Evolutionary conservation across 805 yeast genomes (phyloP).

Genomic region (Cyberlindnera euphorbiiphila): DNA sequence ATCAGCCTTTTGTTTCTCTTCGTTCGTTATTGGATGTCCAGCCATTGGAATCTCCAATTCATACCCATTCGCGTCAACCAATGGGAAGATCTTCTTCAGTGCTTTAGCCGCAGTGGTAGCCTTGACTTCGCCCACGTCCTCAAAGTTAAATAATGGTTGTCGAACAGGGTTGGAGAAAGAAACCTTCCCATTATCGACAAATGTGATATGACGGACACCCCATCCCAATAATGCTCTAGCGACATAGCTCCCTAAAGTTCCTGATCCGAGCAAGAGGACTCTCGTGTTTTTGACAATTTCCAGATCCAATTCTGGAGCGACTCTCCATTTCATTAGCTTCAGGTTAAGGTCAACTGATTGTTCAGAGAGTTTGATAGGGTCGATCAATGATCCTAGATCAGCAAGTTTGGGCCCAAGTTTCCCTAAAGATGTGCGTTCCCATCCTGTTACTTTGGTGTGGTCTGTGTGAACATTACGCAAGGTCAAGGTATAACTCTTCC

Average conservation of each 20-base stretch:
- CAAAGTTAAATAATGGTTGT: constrained; percentile 79
- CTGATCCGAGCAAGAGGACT: constrained; percentile 87
- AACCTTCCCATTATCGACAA: constrained; percentile 86
- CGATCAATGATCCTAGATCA: constrained; percentile 73
- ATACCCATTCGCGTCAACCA: constrained; percentile 60
- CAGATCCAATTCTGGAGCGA: constrained; percentile 76
- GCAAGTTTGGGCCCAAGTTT: constrained; percentile 79
- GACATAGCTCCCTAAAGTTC: constrained; percentile 92
- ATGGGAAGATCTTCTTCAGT: constrained; percentile 71
- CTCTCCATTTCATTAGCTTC: constrained; percentile 94
- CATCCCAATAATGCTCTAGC: constrained; percentile 85
- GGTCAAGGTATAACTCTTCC: constrained; percentile 29
- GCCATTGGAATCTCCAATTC: constrained; percentile 88
- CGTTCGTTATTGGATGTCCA: constrained; percentile 78
- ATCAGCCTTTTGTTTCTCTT: constrained; percentile 43
- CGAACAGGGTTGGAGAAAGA: constrained; percentile 95
- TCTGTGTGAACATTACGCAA: constrained; percentile 20
- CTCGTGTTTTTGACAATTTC: constrained; percentile 56
- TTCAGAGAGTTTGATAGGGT: constrained; percentile 78
- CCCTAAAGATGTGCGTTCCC: constrained; percentile 81
- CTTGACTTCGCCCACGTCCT: constrained; percentile 76
- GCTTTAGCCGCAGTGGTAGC: constrained; percentile 76
- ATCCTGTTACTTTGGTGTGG: constrained; percentile 56
- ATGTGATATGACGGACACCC: constrained; percentile 85
- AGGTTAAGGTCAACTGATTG: constrained; percentile 91